Conservation (phyloP, 257 asterid species). For the Schizonepeta tenuifolia region DNA sequence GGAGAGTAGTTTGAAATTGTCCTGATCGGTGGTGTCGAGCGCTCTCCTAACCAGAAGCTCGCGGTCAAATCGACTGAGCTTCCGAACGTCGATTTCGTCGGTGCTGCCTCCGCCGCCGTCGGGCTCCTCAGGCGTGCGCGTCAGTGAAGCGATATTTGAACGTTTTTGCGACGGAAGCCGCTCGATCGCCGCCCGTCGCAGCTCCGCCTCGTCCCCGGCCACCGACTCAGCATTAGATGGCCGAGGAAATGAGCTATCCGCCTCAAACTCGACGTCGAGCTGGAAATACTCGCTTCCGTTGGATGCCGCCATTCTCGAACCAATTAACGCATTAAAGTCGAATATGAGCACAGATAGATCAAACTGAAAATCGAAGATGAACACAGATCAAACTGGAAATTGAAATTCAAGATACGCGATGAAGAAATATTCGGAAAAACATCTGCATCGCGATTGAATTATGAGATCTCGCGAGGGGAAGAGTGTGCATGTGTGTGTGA, state of each 20-base stretch:
- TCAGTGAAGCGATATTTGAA: constrained; percentile 49
- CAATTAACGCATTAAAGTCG: not conserved
- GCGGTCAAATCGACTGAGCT: constrained; percentile 60
- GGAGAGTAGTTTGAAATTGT: constrained; percentile 65
- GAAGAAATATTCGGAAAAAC: not conserved
- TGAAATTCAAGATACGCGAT: not conserved
- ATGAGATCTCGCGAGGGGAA: not conserved
- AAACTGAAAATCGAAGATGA: not conserved
- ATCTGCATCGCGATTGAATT: not conserved
- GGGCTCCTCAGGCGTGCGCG: constrained; percentile 39
- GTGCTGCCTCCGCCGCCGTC: constrained; percentile 34
- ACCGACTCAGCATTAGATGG: constrained; percentile 70
- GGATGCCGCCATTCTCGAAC: constrained; percentile 65
- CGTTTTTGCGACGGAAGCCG: constrained; percentile 67
- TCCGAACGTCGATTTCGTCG: constrained; percentile 71
- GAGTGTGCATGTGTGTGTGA: not conserved
- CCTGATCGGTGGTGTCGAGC: constrained; percentile 78
- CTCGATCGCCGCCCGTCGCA: constrained; percentile 82
- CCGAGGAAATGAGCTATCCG: constrained; percentile 49
- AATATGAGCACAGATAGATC: not conserved
- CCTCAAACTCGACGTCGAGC: constrained; percentile 53
- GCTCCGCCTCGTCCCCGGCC: constrained; percentile 71
- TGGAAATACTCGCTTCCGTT: constrained; percentile 78
- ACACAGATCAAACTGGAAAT: no score
- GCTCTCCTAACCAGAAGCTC: constrained; percentile 76